Evolutionary conservation across 306 rosid species (phyloP), one percentile per base, ranked within the genome.

Genomic region (Acacia confusa): DNA sequence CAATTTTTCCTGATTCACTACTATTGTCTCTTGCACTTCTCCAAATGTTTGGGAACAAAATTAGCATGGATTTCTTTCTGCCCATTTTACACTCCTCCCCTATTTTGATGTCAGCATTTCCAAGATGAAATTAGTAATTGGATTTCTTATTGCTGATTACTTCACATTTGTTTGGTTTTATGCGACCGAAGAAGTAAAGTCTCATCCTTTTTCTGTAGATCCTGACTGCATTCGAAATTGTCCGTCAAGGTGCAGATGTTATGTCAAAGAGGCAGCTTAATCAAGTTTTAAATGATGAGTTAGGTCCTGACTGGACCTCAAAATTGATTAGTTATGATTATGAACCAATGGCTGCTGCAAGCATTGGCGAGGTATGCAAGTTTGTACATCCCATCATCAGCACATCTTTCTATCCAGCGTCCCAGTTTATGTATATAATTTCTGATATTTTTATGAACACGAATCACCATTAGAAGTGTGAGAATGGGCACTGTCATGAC

Each of bases 161-260:
- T 36, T 68, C 57, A 34, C 38, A 66, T 36, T 36, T 34, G 8
- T 36, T 36, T 36, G 36, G 75, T 22, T 80, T 53, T 70, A 77
- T 15, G 41, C 77, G 61, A 25, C 74, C 74, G 36, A 28, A 77
- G 64, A 48, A 52, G 15, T 70, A 30, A 84, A 67, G 60, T 68
- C 25, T 41, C 63, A 53, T 36, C 70, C 80, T 66, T 77, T 82
- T 41, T 52, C 10, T 84, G 86, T 75, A 95, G 97, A 89, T 95
- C 74, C 86, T 93, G 88, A 97, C 99, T 81, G 98, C 99, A 75
- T 87, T 90, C 57, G 99, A 93, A 50, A 89, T 93, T 82, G 98
- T 93, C 41, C 99, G 97, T 79, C 99, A 95, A 91, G 97, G 99
- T 68, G 99, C 98, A 47, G 99, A 95, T 86, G 93, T 89, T 64